Percentiles rank a stretch among this genome's conserved stretches.
Evolutionary conservation across 106 monocot genomes (phyloP).

Genomic region (Apostasia ramifera): DNA sequence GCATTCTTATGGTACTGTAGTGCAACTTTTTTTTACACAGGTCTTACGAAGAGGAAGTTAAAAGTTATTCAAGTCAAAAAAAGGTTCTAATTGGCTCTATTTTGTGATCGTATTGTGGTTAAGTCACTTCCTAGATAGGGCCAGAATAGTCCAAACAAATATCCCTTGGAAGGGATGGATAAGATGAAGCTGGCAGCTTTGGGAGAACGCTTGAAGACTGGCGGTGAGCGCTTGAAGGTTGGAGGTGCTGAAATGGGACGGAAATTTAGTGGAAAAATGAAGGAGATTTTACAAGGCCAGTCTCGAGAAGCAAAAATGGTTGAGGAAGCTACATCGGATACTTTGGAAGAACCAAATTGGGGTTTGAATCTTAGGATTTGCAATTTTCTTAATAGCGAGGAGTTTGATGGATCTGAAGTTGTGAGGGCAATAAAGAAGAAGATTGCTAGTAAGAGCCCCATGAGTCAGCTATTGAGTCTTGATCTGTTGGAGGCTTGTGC

Average conservation of each 20-base stretch:
- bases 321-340: slow-evolving; percentile 69
- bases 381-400: slow-evolving; percentile 48
- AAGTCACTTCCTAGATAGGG: no score
- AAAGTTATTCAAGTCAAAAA: no score
- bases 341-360: slow-evolving; percentile 72
- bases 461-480: slow-evolving; percentile 50
- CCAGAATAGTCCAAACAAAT: no score
- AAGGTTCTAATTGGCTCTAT: no score
- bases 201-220: slow-evolving; percentile 63
- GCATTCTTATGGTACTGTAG: no score
- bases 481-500: slow-evolving; percentile 70
- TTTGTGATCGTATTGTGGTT: no score
- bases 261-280: slow-evolving; percentile 69
- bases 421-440: slow-evolving; percentile 73
- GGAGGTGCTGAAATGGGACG: slow-evolving; percentile 55
- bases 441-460: slow-evolving; percentile 33
- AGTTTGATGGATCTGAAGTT: slow-evolving; percentile 61
- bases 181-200: slow-evolving; percentile 40
- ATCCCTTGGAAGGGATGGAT: slow-evolving; percentile 31
- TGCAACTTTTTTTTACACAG: no score
- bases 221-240: slow-evolving; percentile 56
- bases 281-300: slow-evolving; percentile 65
- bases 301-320: slow-evolving; percentile 71
- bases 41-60: no score
- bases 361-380: slow-evolving; percentile 69